Base-by-base conservation (phyloP, 352 stramenopile species). In the Elongisporangium anandrum region DNA sequence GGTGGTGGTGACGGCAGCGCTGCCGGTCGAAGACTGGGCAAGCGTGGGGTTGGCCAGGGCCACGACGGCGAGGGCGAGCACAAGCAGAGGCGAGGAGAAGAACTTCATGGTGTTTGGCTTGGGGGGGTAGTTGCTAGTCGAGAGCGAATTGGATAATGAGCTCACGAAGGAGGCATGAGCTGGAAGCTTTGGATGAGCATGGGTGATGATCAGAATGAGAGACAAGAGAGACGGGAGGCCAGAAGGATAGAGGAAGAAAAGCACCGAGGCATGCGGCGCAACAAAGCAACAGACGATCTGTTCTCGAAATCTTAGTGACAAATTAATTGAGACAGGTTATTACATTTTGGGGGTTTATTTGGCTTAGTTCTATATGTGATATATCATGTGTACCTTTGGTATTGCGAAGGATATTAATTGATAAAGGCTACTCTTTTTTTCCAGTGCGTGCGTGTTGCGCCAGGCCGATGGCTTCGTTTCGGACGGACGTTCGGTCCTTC, bases 61-160 rank as follows among this genome's bases (percentile, higher is more conserved):
- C 21, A 22, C 57, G 51, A 66, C 48, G 57, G 57, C 45, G 45
- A 79, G 54, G 6, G 50, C 56, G 52, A 73, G 17, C 16, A 61
- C 59, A n/a, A 75, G 34, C 29, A 79, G 34, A 38, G 76, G 56
- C 19, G 68, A 54, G 16, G 65, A 60, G 34, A 69, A 45, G 57
- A 76, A 65, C 57, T 76, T 79, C 71, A 79, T 79, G 6, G 49
- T 53, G 34, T 58, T 52, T 4, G 15, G 19, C 26, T 38, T 38
- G 26, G 19, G 29, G 41, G 7, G 21, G 21, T n/a, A 48, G 54
- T 38, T 48, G 29, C 20, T 50, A 29, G 22, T 56, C 20, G 52
- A 57, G n/a, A 29, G 65, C 39, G 53, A 68, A 22, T 70, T 70
- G 59, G 54, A 56, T 39, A 73, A 64, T 73, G 66, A 62, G 19